phyloP scores from a whole-genome alignment of 441 rosid species.

The Euphorbia corollata region DNA sequence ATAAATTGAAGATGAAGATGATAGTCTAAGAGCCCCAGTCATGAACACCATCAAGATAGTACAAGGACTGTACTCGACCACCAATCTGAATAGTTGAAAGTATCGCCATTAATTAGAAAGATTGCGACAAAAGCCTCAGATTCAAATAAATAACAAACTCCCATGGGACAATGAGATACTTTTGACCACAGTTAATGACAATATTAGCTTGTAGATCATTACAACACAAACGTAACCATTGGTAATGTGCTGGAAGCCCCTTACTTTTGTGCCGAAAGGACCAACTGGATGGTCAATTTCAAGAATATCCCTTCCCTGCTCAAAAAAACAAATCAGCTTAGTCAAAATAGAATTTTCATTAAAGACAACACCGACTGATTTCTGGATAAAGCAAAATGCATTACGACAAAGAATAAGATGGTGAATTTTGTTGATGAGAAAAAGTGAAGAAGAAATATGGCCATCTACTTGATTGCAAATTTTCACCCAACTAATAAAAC shows the following conservation, averaged over 20 bases:
- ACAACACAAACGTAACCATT: not conserved
- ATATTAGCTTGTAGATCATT: not conserved
- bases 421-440: not conserved
- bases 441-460: not conserved
- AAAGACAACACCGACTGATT: not conserved
- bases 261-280: slow-evolving; percentile 55
- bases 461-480: not conserved
- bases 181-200: too few species aligned
- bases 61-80: not conserved
- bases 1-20: not conserved
- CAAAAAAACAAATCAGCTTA: slow-evolving; percentile 10
- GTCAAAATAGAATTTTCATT: slow-evolving; percentile 17
- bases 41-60: not conserved
- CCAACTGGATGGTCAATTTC: slow-evolving; percentile 60
- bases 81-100: too few species aligned
- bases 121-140: not conserved
- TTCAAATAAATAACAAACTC: not conserved
- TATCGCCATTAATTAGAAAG: not conserved
- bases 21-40: not conserved
- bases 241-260: not conserved
- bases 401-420: not conserved
- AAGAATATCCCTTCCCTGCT: slow-evolving; percentile 60
- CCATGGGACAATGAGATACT: too few species aligned
- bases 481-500: not conserved
- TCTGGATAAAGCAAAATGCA: not conserved